Evolutionary conservation across 805 yeast genomes (phyloP), one percentile per base, ranked within the genome.

Genomic region (Zygosaccharomyces bailii): DNA sequence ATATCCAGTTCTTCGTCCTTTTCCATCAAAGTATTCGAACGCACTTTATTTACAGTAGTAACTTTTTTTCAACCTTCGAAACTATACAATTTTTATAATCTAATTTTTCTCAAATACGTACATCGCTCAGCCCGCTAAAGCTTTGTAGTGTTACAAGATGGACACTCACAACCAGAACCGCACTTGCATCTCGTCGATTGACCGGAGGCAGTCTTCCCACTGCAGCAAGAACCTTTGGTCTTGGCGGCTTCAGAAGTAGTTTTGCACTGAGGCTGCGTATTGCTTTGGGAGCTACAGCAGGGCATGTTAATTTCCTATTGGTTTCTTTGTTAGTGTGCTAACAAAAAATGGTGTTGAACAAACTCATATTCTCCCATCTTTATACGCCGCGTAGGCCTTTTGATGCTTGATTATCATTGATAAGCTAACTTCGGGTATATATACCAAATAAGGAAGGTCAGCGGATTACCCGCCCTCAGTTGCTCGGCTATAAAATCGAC

Each of bases 91-190:
- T 17, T 24, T n/a, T 16, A 37, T 21, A 25, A 37, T 23, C 10
- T 27, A 27, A 8, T 27, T 27, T 37, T 37, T 37, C 20, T 37
- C 20, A 14, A 13, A 37, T 25, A 17, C 16, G 3, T 16, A 34
- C 40, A 25, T 10, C 40, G 14, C 21, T 37, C 20, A 13, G 31
- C 16, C 31, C 24, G 18, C 30, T 25, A 37, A 25, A 52, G 43
- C 44, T 53, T 53, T 23, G 52, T 48, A 7, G 48, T 46, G 38
- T 53, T 53, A 30, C 56, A 53, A 23, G 45, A 41, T 5, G 48
- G 44, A 37, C 56, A 53, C 11, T 44, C 44, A 30, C 56, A 53
- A 25, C 43, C 34, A 16, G 53, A 39, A 6, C 56, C 56, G 21
- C 56, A 53, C 21, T 45, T 50, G 30, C 56, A 53, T 42, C 56